These are phyloP conservation scores for Excoecaria cochinchinensis DNA, from an alignment of 345 rosid genomes.

Conservation along the genomic window DNA sequence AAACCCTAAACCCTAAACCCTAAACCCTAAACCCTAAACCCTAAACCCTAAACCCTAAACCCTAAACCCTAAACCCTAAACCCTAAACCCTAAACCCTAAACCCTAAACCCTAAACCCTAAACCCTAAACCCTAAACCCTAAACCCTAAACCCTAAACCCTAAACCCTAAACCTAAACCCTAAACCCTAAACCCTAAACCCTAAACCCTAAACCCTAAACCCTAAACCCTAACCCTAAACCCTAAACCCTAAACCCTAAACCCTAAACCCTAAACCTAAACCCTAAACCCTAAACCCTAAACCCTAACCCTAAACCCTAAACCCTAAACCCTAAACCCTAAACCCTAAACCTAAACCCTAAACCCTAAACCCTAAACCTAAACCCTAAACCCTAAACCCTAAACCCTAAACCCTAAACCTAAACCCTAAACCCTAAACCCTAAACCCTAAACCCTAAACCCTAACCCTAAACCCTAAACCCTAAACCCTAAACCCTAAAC, in stretches of 20 bases:
- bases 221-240: not conserved
- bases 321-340: no score
- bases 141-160: constrained; percentile 26
- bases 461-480: constrained; percentile 29
- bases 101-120: constrained; percentile 20
- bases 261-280: no score
- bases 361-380: constrained; percentile 28
- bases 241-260: no score
- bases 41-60: not conserved
- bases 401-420: constrained; percentile 29
- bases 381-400: constrained; percentile 20
- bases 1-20: no score
- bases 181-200: constrained; percentile 21
- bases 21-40: no score
- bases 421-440: constrained; percentile 19
- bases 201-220: constrained; percentile 26
- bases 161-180: constrained; percentile 16
- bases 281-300: no score
- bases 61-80: constrained; percentile 25
- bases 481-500: constrained; percentile 18
- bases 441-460: constrained; percentile 26
- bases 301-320: no score
- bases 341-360: constrained; percentile 10
- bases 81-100: constrained; percentile 25
- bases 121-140: constrained; percentile 22